Conservation (phyloP, 805 yeast species). For the Nakazawaea wickerhamii region DNA sequence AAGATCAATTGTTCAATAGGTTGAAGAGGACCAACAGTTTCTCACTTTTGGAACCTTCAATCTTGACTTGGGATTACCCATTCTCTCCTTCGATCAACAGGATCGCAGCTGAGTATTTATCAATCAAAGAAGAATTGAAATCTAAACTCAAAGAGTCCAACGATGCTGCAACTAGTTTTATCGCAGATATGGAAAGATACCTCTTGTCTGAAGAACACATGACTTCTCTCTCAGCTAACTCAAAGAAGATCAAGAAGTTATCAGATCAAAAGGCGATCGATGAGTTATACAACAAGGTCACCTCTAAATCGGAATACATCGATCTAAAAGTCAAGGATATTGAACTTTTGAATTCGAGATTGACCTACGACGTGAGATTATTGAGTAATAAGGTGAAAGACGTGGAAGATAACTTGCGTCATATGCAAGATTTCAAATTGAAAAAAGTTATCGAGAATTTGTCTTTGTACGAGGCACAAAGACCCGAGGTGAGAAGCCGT, state of each 20-base stretch:
- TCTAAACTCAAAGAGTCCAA: slow-evolving; percentile 18
- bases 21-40: slow-evolving; percentile 32
- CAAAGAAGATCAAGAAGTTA: slow-evolving; percentile 14
- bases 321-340: slow-evolving; percentile 41
- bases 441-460: slow-evolving; percentile 35
- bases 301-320: slow-evolving; percentile 23
- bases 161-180: slow-evolving; percentile 15
- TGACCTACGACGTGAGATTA: slow-evolving; percentile 61
- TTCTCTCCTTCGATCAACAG: slow-evolving; percentile 20
- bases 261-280: slow-evolving; percentile 18
- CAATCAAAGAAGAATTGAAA: slow-evolving; percentile 17
- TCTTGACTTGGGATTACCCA: slow-evolving; percentile 17
- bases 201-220: slow-evolving; percentile 19
- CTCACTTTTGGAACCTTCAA: slow-evolving; percentile 24
- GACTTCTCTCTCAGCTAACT: slow-evolving; percentile 21
- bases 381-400: slow-evolving; percentile 59
- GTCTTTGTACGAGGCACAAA: slow-evolving; percentile 24
- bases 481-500: slow-evolving; percentile 1
- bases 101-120: slow-evolving; percentile 22
- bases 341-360: slow-evolving; percentile 49
- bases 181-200: slow-evolving; percentile 17
- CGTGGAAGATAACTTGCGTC: slow-evolving; percentile 48
- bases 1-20: neutral
- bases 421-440: slow-evolving; percentile 34
- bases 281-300: slow-evolving; percentile 19